Evolutionary conservation across 75 land plant species (phyloP).

Genomic region (Cunninghamia lanceolata): DNA sequence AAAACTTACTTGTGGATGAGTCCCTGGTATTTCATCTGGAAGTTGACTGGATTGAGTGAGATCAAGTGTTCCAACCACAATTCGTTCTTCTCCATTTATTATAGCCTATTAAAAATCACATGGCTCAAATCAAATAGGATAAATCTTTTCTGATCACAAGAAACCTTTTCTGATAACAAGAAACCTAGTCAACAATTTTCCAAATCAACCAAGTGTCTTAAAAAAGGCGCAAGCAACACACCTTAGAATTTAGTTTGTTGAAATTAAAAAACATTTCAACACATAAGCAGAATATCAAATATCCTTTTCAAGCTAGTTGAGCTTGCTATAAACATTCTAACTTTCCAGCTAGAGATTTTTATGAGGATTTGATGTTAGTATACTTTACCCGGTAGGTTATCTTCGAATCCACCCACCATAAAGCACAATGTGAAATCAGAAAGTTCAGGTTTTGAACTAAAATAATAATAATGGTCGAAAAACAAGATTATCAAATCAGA

Average conservation of each 20-base stretch:
- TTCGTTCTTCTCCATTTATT: constrained; percentile 59
- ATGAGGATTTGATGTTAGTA: background rate
- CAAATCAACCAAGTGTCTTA: too few relatives aligned
- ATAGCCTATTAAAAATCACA: background rate
- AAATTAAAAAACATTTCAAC: background rate
- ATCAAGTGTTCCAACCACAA: constrained; percentile 84
- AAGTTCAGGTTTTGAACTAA: background rate
- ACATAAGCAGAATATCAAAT: background rate
- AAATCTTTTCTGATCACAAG: background rate
- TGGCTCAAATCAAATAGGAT: background rate
- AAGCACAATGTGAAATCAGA: background rate
- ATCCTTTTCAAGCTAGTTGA: background rate
- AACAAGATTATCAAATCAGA: background rate
- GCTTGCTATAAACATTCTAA: background rate
- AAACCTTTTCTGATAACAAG: background rate
- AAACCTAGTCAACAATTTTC: too few relatives aligned
- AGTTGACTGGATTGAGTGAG: constrained; percentile 67
- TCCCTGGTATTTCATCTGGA: constrained; percentile 79
- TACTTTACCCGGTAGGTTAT: background rate
- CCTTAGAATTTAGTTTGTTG: background rate
- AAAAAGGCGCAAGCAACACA: background rate
- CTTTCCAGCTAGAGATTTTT: background rate
- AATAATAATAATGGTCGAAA: background rate
- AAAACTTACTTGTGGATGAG: constrained; percentile 35
- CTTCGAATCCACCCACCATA: background rate